Conservation (phyloP, 73 alveolate genomes). For the Halteria grandinella region DNA sequence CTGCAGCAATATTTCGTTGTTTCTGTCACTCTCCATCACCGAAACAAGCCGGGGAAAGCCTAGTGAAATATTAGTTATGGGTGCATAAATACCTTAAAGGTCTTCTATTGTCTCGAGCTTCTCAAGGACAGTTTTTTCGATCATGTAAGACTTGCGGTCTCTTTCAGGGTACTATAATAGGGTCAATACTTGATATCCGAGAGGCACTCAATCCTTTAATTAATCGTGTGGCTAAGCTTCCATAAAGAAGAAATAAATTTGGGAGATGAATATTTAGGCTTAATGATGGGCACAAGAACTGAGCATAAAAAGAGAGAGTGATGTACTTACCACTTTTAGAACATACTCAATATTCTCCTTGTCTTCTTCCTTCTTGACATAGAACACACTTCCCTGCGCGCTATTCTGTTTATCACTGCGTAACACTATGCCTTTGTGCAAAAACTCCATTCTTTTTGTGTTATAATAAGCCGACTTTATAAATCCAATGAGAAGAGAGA, state of each 20-base stretch:
- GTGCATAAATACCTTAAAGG: not conserved
- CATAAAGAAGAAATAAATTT: too few relatives aligned
- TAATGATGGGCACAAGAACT: too few relatives aligned
- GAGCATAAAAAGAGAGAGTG: not conserved
- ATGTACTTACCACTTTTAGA: constrained; percentile 22
- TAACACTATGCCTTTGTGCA: not conserved
- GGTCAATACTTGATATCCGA: too few relatives aligned
- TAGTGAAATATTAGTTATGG: not conserved
- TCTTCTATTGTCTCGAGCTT: not conserved
- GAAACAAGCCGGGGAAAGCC: constrained; percentile 46
- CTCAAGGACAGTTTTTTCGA: constrained; percentile 22
- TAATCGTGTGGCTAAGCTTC: too few relatives aligned
- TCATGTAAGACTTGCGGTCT: constrained; percentile 7
- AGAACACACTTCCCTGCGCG: constrained; percentile 56
- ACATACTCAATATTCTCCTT: too few relatives aligned
- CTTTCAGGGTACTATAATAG: constrained; percentile 4
- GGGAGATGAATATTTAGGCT: too few relatives aligned
- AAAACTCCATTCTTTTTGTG: too few relatives aligned
- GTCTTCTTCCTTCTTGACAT: constrained; percentile 24
- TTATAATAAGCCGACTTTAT: too few relatives aligned
- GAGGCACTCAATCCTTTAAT: too few relatives aligned
- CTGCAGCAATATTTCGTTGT: constrained; percentile 20
- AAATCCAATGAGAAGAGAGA: too few relatives aligned
- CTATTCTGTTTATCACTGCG: constrained; percentile 38
- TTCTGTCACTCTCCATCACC: not conserved